A percentile compares a stretch with the other conserved stretches of the same genome.
Evolutionary conservation across 768 basidiomycete species (phyloP).

Genomic region (Collybia mongolica): DNA sequence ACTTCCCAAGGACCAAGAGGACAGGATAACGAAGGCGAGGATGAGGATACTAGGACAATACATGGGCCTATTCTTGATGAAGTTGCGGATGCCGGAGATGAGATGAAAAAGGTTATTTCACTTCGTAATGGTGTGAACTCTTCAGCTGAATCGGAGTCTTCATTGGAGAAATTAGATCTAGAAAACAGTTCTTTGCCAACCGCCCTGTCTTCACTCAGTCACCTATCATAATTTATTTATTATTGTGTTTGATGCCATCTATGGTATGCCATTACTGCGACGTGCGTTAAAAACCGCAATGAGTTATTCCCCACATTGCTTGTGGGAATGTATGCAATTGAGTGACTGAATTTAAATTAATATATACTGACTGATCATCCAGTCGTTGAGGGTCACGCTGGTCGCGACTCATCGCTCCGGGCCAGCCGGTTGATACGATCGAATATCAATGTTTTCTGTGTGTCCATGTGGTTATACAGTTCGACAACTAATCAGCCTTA

Average conservation of each 20-base stretch:
- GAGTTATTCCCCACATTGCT: too few relatives aligned
- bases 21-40: constrained; percentile 25
- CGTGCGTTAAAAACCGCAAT: too few relatives aligned
- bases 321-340: too few relatives aligned
- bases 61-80: constrained; percentile 6
- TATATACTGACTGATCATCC: too few relatives aligned
- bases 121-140: background rate
- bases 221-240: too few relatives aligned
- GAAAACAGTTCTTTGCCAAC: constrained; percentile 3
- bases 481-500: constrained; percentile 2
- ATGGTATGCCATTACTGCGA: too few relatives aligned
- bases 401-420: too few relatives aligned
- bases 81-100: constrained; percentile 1
- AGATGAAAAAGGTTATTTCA: background rate
- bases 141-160: background rate
- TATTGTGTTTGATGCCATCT: too few relatives aligned
- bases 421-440: too few relatives aligned
- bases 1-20: constrained; percentile 11
- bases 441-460: background rate
- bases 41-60: constrained; percentile 44
- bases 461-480: constrained; percentile 4
- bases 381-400: too few relatives aligned
- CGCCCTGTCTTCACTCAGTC: background rate
- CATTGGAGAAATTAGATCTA: constrained; percentile 9
- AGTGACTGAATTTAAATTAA: too few relatives aligned